Base-by-base conservation (phyloP, 768 basidiomycete species). In the Tephrocybe rancida region DNA sequence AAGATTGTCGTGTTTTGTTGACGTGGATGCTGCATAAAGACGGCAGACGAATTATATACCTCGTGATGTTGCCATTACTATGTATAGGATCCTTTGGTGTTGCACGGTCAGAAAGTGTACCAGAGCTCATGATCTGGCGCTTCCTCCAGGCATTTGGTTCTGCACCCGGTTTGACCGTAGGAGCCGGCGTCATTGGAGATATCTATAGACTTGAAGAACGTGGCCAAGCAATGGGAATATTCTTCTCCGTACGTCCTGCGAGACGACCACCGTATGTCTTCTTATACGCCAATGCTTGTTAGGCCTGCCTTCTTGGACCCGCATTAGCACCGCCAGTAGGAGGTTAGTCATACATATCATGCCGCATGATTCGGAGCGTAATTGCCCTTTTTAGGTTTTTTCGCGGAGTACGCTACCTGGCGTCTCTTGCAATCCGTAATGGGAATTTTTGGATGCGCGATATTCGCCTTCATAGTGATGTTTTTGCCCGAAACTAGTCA, bases 401-500 rank as follows among this genome's bases (percentile, higher is more conserved):
- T 76, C 0, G 76, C 86, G 0, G 72, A 85, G 48, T 87, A 86
- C 56, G 76, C 75, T 29, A 88, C 87, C 0, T 90, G 88, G 87
- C 77, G 88, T 0, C 56, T 74, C 3, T 79, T 86, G 65, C 86
- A 90, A 61, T 61, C 67, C 7, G 59, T 61, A 0, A 53, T 89
- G 1, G 79, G 77, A 2, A 32, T 73, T 0, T 64, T 70, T 34
- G 79, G 77, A 2, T 32, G 79, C 0, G 13, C 75, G 0, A 69
- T 73, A 1, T 71, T 81, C 30, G 6, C 76, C 5, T 55, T 70
- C 5, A 71, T 87, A 27, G 44, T 63, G 1, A 37, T 77, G 3
- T 75, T 75, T 48, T 75, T 87, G n/a, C 87, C 87, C 0, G 88
- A 90, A 60, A 89, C 87, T 2, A 81, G 78, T 45, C 83, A 86